Evolutionary conservation across 176 grass and related monocot species (phyloP), one percentile per base, ranked within the genome.

Genomic region (Bolboschoenus planiculmis): DNA sequence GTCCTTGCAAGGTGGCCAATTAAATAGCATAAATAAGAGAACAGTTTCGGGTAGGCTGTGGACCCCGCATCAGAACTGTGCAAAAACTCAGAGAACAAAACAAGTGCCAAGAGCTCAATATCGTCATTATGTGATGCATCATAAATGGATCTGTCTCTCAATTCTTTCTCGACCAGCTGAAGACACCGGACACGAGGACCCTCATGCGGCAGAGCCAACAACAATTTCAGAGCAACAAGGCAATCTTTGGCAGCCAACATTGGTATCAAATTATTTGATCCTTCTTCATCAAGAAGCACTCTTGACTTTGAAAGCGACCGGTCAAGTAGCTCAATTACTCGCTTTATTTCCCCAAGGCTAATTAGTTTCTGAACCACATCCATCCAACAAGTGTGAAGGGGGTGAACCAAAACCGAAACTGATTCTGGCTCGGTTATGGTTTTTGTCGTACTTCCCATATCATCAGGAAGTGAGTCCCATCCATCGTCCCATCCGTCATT

Each of bases 321-420:
- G 56, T 91, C 92, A 64, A 98, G 86, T 78, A 98, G 79, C 57
- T 91, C 79, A 54, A 98, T 82, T 37, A 91, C 56, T 59, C 85
- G 82, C 24, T 84, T 82, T 43, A 84, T 64, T 76, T 98, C 86
- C n/a, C 83, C 85, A 73, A 93, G 73, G 56, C 54, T 83, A 31
- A 91, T 80, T 18, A 90, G 82, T 79, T 91, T 90, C 81, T 84
- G 90, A 33, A 93, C 81, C 30, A 95, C 79, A 83, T 91, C 90
- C 96, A 90, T 91, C 96, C 96, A 98, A 83, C 96, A 98, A 88
- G 58, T 60, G 73, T 98, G 96, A 37, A 98, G 92, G 68, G 89
- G 89, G 81, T 92, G 86, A 62, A 90, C 68, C 57, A 74, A 81
- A 44, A 87, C 65, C 10, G 39, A 77, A 15, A 7, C 86, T 47